Conservation (phyloP, 2,329 filamentous ascomycete genomes). For the Decorospora gaudefroyi region DNA sequence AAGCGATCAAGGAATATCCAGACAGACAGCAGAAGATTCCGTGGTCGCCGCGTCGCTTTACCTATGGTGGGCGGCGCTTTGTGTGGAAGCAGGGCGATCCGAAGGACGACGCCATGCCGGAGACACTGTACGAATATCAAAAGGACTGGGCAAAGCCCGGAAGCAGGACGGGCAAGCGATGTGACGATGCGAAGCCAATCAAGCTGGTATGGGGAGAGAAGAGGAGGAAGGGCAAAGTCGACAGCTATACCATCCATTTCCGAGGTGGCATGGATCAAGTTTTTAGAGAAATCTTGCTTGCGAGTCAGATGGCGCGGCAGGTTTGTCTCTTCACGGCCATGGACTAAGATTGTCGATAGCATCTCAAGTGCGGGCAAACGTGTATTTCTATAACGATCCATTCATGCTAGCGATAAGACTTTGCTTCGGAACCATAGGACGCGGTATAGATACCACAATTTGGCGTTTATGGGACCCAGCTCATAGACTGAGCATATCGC, state of each 20-base stretch:
- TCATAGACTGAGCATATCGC: background rate
- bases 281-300: constrained; percentile 44
- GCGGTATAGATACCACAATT: constrained; percentile 23
- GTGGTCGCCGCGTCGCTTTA: constrained; percentile 47
- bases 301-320: constrained; percentile 47
- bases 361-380: background rate
- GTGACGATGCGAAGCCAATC: constrained; percentile 38
- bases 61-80: constrained; percentile 44
- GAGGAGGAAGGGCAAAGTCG: constrained; percentile 44
- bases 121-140: constrained; percentile 45
- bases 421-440: constrained; percentile 6
- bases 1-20: constrained; percentile 44
- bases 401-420: constrained; percentile 16
- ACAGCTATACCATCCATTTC: constrained; percentile 48
- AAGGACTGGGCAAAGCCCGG: constrained; percentile 44
- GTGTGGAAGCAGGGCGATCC: constrained; percentile 53
- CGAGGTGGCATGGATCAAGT: constrained; percentile 46
- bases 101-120: constrained; percentile 53
- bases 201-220: constrained; percentile 47
- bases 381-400: constrained; percentile 13
- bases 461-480: constrained; percentile 11
- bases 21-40: constrained; percentile 47
- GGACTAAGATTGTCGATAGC: constrained; percentile 22
- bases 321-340: constrained; percentile 47
- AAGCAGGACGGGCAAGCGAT: constrained; percentile 43